phyloP scores from a whole-genome alignment of 495 filamentous ascomycete species.

The Neurospora sp. region DNA sequence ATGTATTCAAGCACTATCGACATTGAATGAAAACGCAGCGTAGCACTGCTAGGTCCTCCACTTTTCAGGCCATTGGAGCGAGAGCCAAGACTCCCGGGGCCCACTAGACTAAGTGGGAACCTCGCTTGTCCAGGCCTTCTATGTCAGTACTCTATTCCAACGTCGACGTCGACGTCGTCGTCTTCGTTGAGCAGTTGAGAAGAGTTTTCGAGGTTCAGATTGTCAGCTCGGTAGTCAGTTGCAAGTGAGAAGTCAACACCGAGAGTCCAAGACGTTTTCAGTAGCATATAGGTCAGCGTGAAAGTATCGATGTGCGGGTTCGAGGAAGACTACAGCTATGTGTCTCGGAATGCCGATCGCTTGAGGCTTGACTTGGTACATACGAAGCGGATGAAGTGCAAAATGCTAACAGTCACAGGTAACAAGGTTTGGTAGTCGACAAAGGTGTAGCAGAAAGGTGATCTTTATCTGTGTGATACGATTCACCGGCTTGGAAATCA shows the following conservation, averaged over 20 bases:
- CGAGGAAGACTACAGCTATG: too few relatives aligned
- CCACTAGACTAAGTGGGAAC: background rate
- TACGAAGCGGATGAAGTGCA: too few relatives aligned
- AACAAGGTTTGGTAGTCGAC: background rate
- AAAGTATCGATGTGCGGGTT: too few relatives aligned
- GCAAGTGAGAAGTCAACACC: too few relatives aligned
- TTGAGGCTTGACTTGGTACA: too few relatives aligned
- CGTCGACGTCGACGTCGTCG: background rate
- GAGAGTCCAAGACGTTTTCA: background rate
- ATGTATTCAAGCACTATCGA: background rate
- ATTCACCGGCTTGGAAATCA: too few relatives aligned
- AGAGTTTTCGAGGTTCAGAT: background rate
- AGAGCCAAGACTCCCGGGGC: background rate
- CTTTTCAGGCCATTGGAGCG: background rate
- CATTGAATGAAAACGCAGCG: background rate
- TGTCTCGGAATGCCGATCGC: too few relatives aligned
- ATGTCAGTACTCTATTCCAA: background rate
- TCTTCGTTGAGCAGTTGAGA: background rate
- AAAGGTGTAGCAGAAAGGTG: background rate
- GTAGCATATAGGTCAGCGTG: background rate
- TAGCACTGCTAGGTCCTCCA: background rate
- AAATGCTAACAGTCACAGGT: too few relatives aligned
- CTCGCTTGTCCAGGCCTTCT: background rate
- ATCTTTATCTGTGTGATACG: background rate
- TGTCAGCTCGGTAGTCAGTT: background rate